Evolutionary conservation across 2,329 filamentous ascomycete genomes (phyloP).

Genomic region (Aureobasidium melanogenum): DNA sequence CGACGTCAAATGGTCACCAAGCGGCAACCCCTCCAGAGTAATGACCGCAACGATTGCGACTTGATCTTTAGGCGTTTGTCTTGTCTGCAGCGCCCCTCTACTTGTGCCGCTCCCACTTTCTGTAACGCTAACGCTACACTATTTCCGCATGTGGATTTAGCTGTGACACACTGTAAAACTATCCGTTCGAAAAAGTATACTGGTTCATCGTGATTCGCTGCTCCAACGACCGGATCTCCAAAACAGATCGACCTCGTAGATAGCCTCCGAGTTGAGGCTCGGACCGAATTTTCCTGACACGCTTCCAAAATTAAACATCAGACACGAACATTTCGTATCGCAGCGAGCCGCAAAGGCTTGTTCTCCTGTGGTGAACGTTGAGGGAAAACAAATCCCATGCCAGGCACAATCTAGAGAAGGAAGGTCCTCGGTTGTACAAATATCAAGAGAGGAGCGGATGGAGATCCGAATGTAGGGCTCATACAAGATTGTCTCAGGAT

Average conservation of each 20-base stretch:
- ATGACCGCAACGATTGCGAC: neutral
- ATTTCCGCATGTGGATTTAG: neutral
- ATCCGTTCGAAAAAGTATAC: neutral
- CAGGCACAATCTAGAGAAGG: neutral
- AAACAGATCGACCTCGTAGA: neutral
- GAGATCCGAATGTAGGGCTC: constrained; percentile 1
- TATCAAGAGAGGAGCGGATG: neutral
- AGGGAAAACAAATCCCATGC: too few species aligned
- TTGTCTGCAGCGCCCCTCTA: neutral
- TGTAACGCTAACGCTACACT: neutral
- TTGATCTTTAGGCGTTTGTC: neutral
- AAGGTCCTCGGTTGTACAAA: neutral
- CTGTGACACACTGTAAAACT: too few species aligned
- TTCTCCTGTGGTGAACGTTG: neutral
- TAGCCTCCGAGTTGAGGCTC: constrained; percentile 2
- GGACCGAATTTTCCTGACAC: constrained; percentile 6
- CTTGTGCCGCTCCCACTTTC: too few species aligned
- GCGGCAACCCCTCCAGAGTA: neutral
- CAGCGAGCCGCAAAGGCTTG: neutral
- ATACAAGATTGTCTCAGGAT: constrained; percentile 1
- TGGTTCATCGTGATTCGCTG: neutral
- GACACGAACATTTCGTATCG: constrained; percentile 7
- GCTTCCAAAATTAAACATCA: constrained; percentile 5
- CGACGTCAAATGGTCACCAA: neutral
- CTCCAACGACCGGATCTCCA: neutral